Percentiles rank a stretch among this genome's conserved stretches.
phyloP scores from a whole-genome alignment of 78 protist species.

The Dictyostelium capitatum region DNA sequence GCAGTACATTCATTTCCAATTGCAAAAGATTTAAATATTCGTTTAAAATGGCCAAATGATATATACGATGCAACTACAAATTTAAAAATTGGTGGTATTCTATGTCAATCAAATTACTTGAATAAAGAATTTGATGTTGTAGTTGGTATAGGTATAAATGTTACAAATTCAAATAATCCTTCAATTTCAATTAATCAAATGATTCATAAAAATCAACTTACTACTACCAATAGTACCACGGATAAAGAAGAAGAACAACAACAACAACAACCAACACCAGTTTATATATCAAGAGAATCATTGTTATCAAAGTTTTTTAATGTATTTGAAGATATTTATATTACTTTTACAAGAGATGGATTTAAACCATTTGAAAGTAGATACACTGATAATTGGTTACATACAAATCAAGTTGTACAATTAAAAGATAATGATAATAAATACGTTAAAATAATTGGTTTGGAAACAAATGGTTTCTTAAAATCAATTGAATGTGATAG shows the following conservation, averaged over 20 bases:
- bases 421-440: conserved; percentile 11
- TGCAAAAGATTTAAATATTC: not conserved
- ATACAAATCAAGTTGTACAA: conserved; percentile 36
- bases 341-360: conserved; percentile 39
- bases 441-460: conserved; percentile 49
- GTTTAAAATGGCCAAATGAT: conserved; percentile 81
- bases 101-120: conserved; percentile 62
- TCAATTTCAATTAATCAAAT: conserved; percentile 23
- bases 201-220: not conserved
- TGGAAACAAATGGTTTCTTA: conserved; percentile 31
- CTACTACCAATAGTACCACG: too few species aligned
- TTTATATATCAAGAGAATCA: conserved; percentile 32
- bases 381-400: conserved; percentile 49
- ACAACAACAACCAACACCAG: not conserved
- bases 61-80: conserved; percentile 9
- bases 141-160: conserved; percentile 64
- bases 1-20: conserved; percentile 30
- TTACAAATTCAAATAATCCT: conserved; percentile 44
- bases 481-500: conserved; percentile 22
- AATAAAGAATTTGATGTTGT: conserved; percentile 29
- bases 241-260: not conserved
- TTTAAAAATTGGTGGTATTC: conserved; percentile 75
- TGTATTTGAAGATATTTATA: conserved; percentile 49
- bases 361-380: conserved; percentile 29
- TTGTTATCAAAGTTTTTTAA: conserved; percentile 41